Percentiles rank a stretch among this genome's conserved stretches.
These are phyloP conservation scores for Sporothrix brunneoviolacea DNA, from an alignment of 2,329 filamentous ascomycete species.

Conservation along the genomic window DNA sequence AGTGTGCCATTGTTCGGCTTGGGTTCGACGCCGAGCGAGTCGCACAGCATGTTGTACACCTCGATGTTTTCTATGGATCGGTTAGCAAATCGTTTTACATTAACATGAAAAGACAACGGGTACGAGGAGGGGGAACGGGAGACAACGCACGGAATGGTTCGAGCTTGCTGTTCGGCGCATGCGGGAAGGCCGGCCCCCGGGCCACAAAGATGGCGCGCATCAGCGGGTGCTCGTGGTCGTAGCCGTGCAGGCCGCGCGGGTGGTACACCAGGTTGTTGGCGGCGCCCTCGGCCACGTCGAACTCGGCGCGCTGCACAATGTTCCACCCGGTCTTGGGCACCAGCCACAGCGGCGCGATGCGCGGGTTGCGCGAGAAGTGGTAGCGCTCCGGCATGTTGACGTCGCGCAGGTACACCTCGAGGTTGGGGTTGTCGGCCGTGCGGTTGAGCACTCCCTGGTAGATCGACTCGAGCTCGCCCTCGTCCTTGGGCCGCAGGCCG, in stretches of 20 bases:
- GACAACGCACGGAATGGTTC: conserved; percentile 71
- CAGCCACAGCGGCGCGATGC: conserved; percentile 93
- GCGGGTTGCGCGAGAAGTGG: conserved; percentile 79
- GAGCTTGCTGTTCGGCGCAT: conserved; percentile 71
- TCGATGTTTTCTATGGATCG: conserved; percentile 70
- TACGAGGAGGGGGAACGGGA: neutral
- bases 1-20: conserved; percentile 84
- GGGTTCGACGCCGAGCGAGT: conserved; percentile 69
- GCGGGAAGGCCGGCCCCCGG: conserved; percentile 84
- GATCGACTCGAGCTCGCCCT: conserved; percentile 55
- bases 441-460: conserved; percentile 56
- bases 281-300: conserved; percentile 63
- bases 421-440: conserved; percentile 55
- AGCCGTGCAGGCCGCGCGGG: conserved; percentile 83
- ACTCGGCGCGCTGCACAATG: conserved; percentile 73
- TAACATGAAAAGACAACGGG: neutral
- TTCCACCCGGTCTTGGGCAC: conserved; percentile 90
- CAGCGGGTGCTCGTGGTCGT: conserved; percentile 87
- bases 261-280: conserved; percentile 62
- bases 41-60: conserved; percentile 91
- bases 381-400: conserved; percentile 87
- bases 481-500: conserved; percentile 73
- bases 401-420: conserved; percentile 83
- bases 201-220: conserved; percentile 97
- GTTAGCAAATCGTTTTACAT: too few species aligned